A percentile compares a stretch with the other conserved stretches of the same genome.
phyloP scores from a whole-genome alignment of 1,284 basidiomycete genomes.

The Rhodotorula sp. region DNA sequence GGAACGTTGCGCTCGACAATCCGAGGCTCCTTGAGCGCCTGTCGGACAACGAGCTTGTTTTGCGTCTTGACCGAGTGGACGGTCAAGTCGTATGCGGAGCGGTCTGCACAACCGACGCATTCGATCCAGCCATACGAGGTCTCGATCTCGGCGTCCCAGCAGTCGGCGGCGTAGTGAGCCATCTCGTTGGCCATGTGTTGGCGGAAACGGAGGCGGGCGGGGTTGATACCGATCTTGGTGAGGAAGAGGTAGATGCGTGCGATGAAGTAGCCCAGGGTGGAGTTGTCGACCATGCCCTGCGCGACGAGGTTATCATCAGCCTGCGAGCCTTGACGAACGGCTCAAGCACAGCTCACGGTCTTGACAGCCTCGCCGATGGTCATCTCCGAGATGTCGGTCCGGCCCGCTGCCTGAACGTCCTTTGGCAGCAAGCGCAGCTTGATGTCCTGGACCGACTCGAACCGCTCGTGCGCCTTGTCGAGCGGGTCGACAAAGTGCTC shows the following conservation, averaged over 20 bases:
- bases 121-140: constrained; percentile 97
- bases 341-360: constrained; percentile 43
- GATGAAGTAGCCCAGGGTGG: constrained; percentile 96
- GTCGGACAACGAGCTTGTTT: constrained; percentile 59
- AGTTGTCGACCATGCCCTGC: constrained; percentile 85
- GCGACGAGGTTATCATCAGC: not conserved
- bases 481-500: constrained; percentile 97
- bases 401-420: constrained; percentile 74
- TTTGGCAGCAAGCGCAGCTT: constrained; percentile 77
- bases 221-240: constrained; percentile 87
- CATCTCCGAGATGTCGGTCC: constrained; percentile 65
- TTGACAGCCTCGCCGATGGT: constrained; percentile 86
- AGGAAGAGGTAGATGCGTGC: constrained; percentile 90
- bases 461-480: constrained; percentile 84
- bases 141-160: constrained; percentile 98
- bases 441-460: constrained; percentile 75
- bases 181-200: constrained; percentile 98
- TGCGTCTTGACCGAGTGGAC: constrained; percentile 58
- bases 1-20: constrained; percentile 68
- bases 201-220: constrained; percentile 80
- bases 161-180: constrained; percentile 98
- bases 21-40: constrained; percentile 71
- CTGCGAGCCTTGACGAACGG: not conserved
- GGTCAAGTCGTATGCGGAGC: constrained; percentile 88
- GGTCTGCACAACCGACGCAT: constrained; percentile 98